Percentiles rank a stretch among this genome's conserved stretches.
These are phyloP conservation scores for Wilcoxina mikolae DNA, from an alignment of 495 filamentous ascomycete species.

Conservation along the genomic window DNA sequence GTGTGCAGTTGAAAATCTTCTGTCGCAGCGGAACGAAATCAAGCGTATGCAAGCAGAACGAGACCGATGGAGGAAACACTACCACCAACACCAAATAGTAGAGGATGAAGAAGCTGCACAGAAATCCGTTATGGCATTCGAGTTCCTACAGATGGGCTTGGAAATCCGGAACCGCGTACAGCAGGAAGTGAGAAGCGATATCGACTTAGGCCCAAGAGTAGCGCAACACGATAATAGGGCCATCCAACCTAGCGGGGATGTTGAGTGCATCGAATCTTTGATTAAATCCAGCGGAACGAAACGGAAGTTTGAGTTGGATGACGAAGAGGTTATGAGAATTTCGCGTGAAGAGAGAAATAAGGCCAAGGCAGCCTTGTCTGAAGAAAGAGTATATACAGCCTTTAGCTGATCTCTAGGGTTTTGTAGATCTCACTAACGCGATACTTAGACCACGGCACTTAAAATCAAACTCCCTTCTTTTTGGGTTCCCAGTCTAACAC, in stretches of 20 bases:
- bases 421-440: constrained; percentile 1
- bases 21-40: constrained; percentile 85
- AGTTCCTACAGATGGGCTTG: constrained; percentile 53
- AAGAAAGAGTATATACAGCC: constrained; percentile 49
- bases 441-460: constrained; percentile 32
- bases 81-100: constrained; percentile 38
- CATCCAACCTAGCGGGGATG: constrained; percentile 33
- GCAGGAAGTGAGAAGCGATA: too few species aligned
- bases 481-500: constrained; percentile 82
- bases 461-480: constrained; percentile 76
- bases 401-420: neutral
- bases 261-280: too few species aligned
- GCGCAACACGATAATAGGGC: constrained; percentile 33
- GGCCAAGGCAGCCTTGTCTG: constrained; percentile 50
- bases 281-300: constrained; percentile 38
- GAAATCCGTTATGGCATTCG: constrained; percentile 46
- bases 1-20: constrained; percentile 79
- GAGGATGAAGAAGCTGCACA: constrained; percentile 46
- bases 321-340: constrained; percentile 59
- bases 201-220: constrained; percentile 5
- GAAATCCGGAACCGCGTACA: constrained; percentile 37
- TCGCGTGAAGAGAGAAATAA: constrained; percentile 54
- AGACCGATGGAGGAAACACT: constrained; percentile 43
- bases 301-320: constrained; percentile 71
- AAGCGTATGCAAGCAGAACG: constrained; percentile 58